Conservation (phyloP, 2,329 filamentous ascomycete genomes). For the Colletotrichum siamense region DNA sequence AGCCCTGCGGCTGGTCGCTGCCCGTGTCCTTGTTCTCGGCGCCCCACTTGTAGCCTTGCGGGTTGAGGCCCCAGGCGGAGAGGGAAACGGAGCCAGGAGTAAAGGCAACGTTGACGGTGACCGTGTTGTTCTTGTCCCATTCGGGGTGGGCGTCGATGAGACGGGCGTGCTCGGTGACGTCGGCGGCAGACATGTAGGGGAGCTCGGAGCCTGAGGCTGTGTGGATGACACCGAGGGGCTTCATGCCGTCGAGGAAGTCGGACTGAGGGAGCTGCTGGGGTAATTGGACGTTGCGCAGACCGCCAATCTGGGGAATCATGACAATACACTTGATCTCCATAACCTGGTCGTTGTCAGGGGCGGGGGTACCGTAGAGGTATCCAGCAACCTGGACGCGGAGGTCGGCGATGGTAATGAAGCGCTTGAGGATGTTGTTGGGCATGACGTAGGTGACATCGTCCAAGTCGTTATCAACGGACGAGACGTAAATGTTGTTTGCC, state of each 20-base stretch:
- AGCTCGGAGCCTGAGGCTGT: constrained; percentile 94
- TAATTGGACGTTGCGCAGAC: constrained; percentile 88
- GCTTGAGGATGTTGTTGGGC: constrained; percentile 98
- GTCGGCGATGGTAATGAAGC: constrained; percentile 97
- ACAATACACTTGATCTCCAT: constrained; percentile 98
- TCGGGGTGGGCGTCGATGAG: constrained; percentile 79
- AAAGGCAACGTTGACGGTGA: constrained; percentile 95
- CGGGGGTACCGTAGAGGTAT: constrained; percentile 92
- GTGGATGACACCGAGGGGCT: constrained; percentile 94
- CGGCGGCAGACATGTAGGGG: constrained; percentile 93
- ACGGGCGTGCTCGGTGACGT: constrained; percentile 92
- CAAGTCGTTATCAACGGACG: constrained; percentile 89
- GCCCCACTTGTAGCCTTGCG: constrained; percentile 95
- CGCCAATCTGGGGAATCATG: constrained; percentile 96
- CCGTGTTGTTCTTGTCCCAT: constrained; percentile 87
- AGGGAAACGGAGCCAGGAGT: constrained; percentile 96
- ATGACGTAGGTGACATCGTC: constrained; percentile 97
- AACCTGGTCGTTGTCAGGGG: constrained; percentile 92
- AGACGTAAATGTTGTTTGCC: constrained; percentile 98
- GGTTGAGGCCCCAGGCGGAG: constrained; percentile 91
- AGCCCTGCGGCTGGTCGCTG: constrained; percentile 93
- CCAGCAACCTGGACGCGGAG: constrained; percentile 95
- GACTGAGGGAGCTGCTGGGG: constrained; percentile 91
- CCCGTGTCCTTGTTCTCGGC: constrained; percentile 92
- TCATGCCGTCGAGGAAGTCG: constrained; percentile 84